These are phyloP conservation scores for Solanum etuberosum DNA, from an alignment of 257 asterid genomes.

Conservation along the genomic window DNA sequence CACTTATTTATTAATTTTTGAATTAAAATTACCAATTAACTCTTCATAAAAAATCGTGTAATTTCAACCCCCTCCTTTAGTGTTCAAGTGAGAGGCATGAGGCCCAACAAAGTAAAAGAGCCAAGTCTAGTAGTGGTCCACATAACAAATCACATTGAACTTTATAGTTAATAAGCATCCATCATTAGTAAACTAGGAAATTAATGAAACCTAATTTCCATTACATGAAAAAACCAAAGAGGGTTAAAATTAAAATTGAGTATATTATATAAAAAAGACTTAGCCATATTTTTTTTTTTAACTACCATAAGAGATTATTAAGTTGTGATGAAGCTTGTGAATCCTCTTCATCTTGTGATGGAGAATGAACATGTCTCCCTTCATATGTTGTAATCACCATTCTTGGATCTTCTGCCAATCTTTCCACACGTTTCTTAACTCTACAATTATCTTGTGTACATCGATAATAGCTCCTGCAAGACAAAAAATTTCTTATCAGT, in stretches of 20 bases:
- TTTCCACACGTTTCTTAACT: slow-evolving; percentile 81
- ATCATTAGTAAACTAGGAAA: neutral
- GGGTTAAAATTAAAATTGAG: neutral
- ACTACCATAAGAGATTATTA: slow-evolving; percentile 57
- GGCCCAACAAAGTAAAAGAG: neutral
- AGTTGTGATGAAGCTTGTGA: slow-evolving; percentile 43
- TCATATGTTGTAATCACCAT: slow-evolving; percentile 96
- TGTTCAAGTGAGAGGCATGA: neutral
- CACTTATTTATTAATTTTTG: too few species aligned
- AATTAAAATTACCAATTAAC: too few species aligned
- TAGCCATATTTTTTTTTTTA: neutral
- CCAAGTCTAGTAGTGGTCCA: neutral
- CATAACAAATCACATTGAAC: neutral
- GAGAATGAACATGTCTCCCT: slow-evolving; percentile 83
- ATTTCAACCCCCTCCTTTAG: too few species aligned
- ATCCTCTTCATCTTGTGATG: slow-evolving; percentile 70
- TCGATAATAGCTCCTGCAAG: slow-evolving; percentile 78
- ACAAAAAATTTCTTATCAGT: neutral
- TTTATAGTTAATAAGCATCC: neutral
- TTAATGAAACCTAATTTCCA: neutral
- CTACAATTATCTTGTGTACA: slow-evolving; percentile 88
- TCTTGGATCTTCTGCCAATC: slow-evolving; percentile 86
- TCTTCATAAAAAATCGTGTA: too few species aligned
- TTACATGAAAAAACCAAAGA: neutral
- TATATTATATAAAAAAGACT: neutral